Evolutionary conservation across 139 green algal genomes (phyloP).

Genomic region (Chara braunii): DNA sequence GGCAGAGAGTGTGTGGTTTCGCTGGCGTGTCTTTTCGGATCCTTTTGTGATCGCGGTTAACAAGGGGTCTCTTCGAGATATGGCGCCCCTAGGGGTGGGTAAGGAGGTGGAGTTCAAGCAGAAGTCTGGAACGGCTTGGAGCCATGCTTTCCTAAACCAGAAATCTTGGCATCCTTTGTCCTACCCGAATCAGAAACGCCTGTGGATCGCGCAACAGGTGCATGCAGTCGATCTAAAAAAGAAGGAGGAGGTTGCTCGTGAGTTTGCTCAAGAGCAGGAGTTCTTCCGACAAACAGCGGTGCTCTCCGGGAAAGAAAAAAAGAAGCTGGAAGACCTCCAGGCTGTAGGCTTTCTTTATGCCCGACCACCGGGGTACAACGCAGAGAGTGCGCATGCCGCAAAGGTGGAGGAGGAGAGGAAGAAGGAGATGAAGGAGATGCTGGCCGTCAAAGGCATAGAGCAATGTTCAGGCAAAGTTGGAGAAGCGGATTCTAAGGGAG

Average conservation of each 20-base stretch:
- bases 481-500: no score
- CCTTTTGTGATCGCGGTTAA: no score
- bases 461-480: neutral
- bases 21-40: no score
- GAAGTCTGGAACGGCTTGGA: conserved; percentile 50
- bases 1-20: no score
- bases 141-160: conserved; percentile 71
- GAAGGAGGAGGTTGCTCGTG: conserved; percentile 46
- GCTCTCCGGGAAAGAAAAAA: conserved; percentile 22
- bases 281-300: conserved; percentile 48
- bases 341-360: conserved; percentile 65
- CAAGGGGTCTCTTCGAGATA: no score
- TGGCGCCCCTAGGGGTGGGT: no score
- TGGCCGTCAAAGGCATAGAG: no score
- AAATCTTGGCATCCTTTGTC: conserved; percentile 79
- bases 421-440: conserved; percentile 42
- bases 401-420: conserved; percentile 40
- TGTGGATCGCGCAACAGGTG: conserved; percentile 67
- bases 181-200: conserved; percentile 63
- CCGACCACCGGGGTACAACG: conserved; percentile 71
- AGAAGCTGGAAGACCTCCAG: conserved; percentile 40
- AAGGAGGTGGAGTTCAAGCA: conserved; percentile 33
- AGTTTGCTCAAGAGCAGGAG: conserved; percentile 55
- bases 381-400: conserved; percentile 24
- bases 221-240: conserved; percentile 45